Base-by-base conservation (phyloP, 2,329 filamentous ascomycete genomes). In the Diaporthe sp. region DNA sequence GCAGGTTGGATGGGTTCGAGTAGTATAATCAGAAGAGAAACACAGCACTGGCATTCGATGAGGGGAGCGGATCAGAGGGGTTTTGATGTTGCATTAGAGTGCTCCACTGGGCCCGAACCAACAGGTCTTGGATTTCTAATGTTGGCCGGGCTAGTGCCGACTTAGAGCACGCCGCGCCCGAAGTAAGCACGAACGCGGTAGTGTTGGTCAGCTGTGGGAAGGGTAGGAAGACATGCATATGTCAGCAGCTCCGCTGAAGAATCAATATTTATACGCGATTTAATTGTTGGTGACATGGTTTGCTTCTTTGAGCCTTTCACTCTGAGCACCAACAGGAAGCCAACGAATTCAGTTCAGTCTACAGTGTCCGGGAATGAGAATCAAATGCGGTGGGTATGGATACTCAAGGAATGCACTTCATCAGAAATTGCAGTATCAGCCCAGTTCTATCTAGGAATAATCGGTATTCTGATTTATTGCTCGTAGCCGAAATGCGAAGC, bases 121-220 rank as follows among this genome's bases (percentile, higher is more conserved):
- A 34, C 61, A 34, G 61, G 2, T 8, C 25, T n/a, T 67, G 61
- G 61, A 67, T 67, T 67, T 67, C 28, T 67, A 49, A 67, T 62
- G 59, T 28, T n/a, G 58, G 34, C 13, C 22, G 6, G 58, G 6
- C 12, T 31, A 31, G 42, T 65, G 25, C 25, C 25, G 15, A 65
- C 22, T 22, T 0, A 51, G 0, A 8, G 4, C 8, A 8, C 28
- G 17, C 22, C 19, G 34, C 31, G 19, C 31, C 28, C 44, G 13
- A 37, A n/a, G 44, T 53, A 53, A 68, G 46, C 62, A 53, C 46
- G n/a, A n/a, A n/a, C 5, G 31, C 19, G 15, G 31, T 1, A 4
- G n/a, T 19, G n/a, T 51, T 53, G 12, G 62, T 53, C 46, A 53
- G 46, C n/a, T n/a, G n/a, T n/a, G n/a, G n/a, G n/a, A n/a, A n/a